Conservation (phyloP, 305 asterid genomes). For the Fraxinus xanthoxyloides region DNA sequence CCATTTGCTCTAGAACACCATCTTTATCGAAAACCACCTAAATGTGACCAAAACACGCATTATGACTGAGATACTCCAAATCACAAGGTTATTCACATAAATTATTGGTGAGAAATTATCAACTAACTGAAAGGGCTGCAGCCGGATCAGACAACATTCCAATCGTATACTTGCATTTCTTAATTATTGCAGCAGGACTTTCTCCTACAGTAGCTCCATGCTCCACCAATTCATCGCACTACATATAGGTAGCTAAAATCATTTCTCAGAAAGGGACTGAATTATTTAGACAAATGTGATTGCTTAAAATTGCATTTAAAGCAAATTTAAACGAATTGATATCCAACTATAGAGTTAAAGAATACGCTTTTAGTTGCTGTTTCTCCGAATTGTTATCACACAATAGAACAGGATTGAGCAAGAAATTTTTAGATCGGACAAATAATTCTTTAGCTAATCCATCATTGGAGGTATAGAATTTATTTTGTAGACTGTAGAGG, state of each 20-base stretch:
- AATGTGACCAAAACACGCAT: constrained; percentile 11
- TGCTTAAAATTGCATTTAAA: background rate
- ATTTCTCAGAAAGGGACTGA: background rate
- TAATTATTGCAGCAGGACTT: constrained; percentile 80
- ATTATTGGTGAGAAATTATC: background rate
- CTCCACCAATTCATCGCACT: constrained; percentile 91
- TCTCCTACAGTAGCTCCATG: constrained; percentile 83
- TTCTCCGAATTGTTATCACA: background rate
- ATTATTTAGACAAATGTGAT: background rate
- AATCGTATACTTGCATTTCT: constrained; percentile 93
- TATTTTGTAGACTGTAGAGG: background rate
- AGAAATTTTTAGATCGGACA: background rate
- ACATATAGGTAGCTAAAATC: constrained; percentile 21
- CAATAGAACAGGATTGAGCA: background rate
- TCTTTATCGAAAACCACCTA: constrained; percentile 81
- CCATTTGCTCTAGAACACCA: constrained; percentile 79
- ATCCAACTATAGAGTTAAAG: background rate
- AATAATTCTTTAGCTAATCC: background rate
- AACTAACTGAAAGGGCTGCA: constrained; percentile 87
- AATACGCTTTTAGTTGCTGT: background rate
- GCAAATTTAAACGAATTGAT: background rate
- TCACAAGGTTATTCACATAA: background rate
- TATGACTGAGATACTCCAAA: constrained; percentile 8
- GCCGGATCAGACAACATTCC: constrained; percentile 94
- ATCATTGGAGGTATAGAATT: background rate